These are phyloP conservation scores for Friedmanniomyces simplex DNA, from an alignment of 495 filamentous ascomycete genomes.

Conservation along the genomic window DNA sequence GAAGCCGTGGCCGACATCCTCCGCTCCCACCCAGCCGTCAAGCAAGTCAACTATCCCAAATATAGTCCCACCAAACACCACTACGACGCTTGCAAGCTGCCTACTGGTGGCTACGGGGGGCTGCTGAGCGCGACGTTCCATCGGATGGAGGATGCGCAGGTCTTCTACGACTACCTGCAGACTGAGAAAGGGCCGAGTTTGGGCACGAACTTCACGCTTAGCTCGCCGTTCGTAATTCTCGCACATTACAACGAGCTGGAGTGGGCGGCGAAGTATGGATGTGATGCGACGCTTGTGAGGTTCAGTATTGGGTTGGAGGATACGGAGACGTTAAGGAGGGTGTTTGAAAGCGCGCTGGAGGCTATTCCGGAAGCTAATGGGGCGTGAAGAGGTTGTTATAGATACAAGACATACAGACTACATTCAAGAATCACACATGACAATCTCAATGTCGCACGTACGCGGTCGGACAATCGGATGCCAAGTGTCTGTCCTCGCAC, in stretches of 20 bases:
- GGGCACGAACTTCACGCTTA: constrained; percentile 92
- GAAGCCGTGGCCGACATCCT: constrained; percentile 70
- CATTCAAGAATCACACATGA: background rate
- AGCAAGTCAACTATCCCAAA: constrained; percentile 80
- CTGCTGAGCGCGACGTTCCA: constrained; percentile 76
- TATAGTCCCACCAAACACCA: constrained; percentile 53
- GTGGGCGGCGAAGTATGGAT: constrained; percentile 70
- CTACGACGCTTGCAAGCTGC: constrained; percentile 69
- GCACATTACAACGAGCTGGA: constrained; percentile 89
- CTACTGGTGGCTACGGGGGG: constrained; percentile 80
- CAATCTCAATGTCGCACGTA: background rate
- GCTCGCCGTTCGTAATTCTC: constrained; percentile 79
- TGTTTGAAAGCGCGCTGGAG: constrained; percentile 11
- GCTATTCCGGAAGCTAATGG: constrained; percentile 8
- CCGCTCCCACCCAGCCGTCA: constrained; percentile 50
- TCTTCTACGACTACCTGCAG: constrained; percentile 78
- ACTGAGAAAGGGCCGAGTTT: constrained; percentile 89
- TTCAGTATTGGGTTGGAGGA: constrained; percentile 90
- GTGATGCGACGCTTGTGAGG: constrained; percentile 66
- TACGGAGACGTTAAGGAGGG: constrained; percentile 43
- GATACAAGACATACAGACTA: background rate
- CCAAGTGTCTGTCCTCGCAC: background rate
- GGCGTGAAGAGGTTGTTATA: background rate
- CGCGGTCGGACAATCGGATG: background rate
- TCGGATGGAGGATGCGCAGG: constrained; percentile 54